Percentiles rank a stretch among this genome's conserved stretches.
Conservation (phyloP, 2,329 filamentous ascomycete species). For the Aspergillus arachidicola region DNA sequence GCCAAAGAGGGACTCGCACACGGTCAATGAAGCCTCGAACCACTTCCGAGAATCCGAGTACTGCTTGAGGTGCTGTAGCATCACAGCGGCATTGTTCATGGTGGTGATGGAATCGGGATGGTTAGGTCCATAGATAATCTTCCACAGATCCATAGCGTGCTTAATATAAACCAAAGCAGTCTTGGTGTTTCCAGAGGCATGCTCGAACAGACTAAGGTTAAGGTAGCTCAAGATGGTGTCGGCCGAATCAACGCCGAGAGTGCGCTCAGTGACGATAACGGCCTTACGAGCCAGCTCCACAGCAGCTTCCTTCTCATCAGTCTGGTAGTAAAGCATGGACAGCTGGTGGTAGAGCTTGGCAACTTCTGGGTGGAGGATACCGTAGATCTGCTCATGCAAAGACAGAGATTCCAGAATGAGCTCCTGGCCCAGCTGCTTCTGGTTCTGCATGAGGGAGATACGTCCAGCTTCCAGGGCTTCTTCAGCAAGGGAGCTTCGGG, state of each 20-base stretch:
- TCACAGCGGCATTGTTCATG: conserved; percentile 97
- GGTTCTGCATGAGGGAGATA: conserved; percentile 92
- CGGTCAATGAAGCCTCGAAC: conserved; percentile 89
- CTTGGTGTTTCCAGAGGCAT: conserved; percentile 87
- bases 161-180: conserved; percentile 84
- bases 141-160: conserved; percentile 94
- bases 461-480: conserved; percentile 94
- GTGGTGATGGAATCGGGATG: conserved; percentile 98
- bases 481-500: conserved; percentile 86
- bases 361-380: conserved; percentile 94
- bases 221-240: conserved; percentile 95
- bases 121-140: conserved; percentile 89
- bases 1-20: conserved; percentile 89
- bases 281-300: conserved; percentile 96
- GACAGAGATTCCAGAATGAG: conserved; percentile 93
- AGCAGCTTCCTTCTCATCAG: conserved; percentile 96
- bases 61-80: conserved; percentile 93
- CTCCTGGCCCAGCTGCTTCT: conserved; percentile 95
- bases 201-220: conserved; percentile 91
- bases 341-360: conserved; percentile 92
- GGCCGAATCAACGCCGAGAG: conserved; percentile 86
- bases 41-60: conserved; percentile 93
- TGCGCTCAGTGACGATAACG: conserved; percentile 92
- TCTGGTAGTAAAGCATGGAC: conserved; percentile 93
- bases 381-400: conserved; percentile 97